Base-by-base conservation (phyloP, 306 rosid species). In the Dalbergia cochinchinensis region DNA sequence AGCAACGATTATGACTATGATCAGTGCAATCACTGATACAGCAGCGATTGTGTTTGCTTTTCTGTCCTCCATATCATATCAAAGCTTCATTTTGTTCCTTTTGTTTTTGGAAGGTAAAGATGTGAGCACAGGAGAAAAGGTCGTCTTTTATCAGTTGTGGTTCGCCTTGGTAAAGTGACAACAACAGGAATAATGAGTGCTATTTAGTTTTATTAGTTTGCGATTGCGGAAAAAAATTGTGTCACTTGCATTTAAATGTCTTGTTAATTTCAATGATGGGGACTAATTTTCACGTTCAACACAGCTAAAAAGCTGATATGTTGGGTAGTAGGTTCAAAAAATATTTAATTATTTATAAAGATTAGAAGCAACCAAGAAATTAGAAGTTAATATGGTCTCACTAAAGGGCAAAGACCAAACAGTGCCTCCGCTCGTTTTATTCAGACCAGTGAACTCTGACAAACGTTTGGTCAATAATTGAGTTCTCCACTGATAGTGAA, bases 51-150 rank as follows among this genome's bases (percentile, higher is more conserved):
- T 80, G 85, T 87, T 81, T 0, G 85, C 95, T 84, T 73, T 86
- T 69, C 70, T 84, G 88, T 95, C 92, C 88, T 95, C 96, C 99
- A 95, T 92, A 16, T n/a, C 99, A 95, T 92, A 16, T n/a, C 65
- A 83, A 65, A 72, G 20, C 51, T 59, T 81, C 87, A 86, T 82
- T 65, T 71, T 34, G 48, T 20, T 15, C 69, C 11, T 26, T 8
- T 53, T 20, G 78, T 10, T 72, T 51, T 76, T 60, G n/a, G 22
- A 33, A 55, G 11, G 39, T 7, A 41, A 14, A 51, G 55, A 71
- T 77, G 61, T 18, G 64, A 48, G 75, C 16, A 47, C 4, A 79
- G 13, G 15, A 42, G 53, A 67, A 31, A 79, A 65, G 59, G 26
- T 1, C 11, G 19, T 59, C 67, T 41, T 60, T n/a, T 9, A 73